Evolutionary conservation across 176 grass and related monocot genomes (phyloP), one percentile per base, ranked within the genome.

Genomic region (Coix lacrymajobi): DNA sequence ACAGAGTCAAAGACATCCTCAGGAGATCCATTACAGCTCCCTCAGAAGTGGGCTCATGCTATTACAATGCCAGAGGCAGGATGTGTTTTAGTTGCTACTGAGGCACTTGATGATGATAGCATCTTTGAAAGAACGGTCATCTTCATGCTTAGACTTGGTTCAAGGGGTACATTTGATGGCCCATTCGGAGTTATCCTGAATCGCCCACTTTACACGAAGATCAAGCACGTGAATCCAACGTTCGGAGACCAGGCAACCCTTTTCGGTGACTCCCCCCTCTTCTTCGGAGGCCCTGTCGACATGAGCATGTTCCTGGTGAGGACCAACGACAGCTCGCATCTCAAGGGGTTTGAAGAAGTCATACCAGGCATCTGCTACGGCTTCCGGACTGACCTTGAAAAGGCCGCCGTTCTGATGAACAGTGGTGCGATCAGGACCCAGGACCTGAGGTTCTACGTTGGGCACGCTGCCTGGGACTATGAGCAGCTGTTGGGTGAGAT

Each of bases 231-330:
- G 22, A 91, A 93, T 34, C 87, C 87, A 75, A 84, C 82, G 16
- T 90, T 96, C 85, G 80, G 37, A 60, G 83, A 89, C 78, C 89
- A 93, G 25, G 81, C 82, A 77, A 87, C 87, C 29, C n/a, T 85
- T 31, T 96, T 96, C 1, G 82, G 88, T 3, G 85, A 96, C 32
- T 91, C 88, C 7, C 56, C 89, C 1, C 91, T 99, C 65, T 89
- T 93, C 73, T 93, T 89, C 0, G 96, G 96, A 25, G 96, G 96
- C 56, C 96, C 96, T 11, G 89, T 99, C 5, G 88, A 96, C 56
- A 90, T 92, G 75, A 94, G 87, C 83, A 96, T 93, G 89, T 96
- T 96, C 86, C 78, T 99, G 87, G 75, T 96, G 61, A 91, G 85
- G 44, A 83, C 93, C 4, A 57, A 64, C 58, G 87, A 89, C 57